Base-by-base conservation (phyloP, 2,329 filamentous ascomycete species). In the Fusarium illudens region DNA sequence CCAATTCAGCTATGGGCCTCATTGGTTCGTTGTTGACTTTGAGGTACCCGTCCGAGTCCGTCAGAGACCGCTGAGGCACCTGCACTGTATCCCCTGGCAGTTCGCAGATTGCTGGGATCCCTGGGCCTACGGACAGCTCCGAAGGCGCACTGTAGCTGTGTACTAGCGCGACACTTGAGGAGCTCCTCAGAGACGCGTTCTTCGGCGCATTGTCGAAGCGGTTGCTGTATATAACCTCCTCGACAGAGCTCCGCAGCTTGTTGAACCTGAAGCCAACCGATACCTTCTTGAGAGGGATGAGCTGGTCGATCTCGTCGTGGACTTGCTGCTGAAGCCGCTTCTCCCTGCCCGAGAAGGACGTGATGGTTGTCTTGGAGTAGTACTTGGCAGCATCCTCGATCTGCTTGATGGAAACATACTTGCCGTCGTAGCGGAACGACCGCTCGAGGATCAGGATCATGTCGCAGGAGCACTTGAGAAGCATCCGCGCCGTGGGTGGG, bases 401-500 rank as follows among this genome's bases (percentile, higher is more conserved):
- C 58, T 73, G 70, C 42, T 69, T 73, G 32, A 74, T 56, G 1
- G 71, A 73, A 3, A 73, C 71, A 20, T 74, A 73, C 32, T 73
- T 73, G 19, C 71, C 71, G 0, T 59, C 71, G 9, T 73, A 73
- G 2, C 71, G 44, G 1, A 73, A 73, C 1, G 71, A 73, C 0
- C 71, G 55, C 6, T 73, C 71, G 0, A 73, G 68, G 0, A 73
- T 73, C 0, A 73, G 46, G 6, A 73, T 73, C 71, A 73, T 74
- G 2, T 74, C 71, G 39, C 71, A 74, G 0, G 71, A 73, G 6
- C 71, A 73, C 15, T 73, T 73, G 15, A 73, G 64, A 15, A 73
- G 19, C 71, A 73, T 73, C 4, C 71, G 62, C 0, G 71, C 71
- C 0, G 71, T 73, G 0, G 68, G 63, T 0, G 71, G 71, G 1